These are phyloP conservation scores for Chaetoscypha palmicola DNA, from an alignment of 2,329 filamentous ascomycete genomes.

Conservation along the genomic window DNA sequence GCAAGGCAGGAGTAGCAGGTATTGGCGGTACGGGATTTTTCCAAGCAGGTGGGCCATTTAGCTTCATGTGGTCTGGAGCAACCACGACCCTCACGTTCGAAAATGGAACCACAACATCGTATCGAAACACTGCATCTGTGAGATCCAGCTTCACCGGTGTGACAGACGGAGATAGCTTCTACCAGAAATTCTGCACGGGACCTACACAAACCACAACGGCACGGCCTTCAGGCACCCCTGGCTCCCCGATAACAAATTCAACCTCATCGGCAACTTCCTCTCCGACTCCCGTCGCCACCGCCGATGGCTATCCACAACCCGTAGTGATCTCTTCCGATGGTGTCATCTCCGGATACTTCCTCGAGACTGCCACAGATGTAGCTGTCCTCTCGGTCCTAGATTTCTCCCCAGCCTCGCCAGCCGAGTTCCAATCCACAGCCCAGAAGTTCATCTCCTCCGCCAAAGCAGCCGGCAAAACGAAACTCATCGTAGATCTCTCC, in stretches of 20 bases:
- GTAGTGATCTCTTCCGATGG: conserved; percentile 10
- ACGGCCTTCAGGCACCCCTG: conserved; percentile 1
- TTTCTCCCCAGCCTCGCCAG: conserved; percentile 6
- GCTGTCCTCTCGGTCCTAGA: conserved; percentile 13
- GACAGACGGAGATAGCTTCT: conserved; percentile 15
- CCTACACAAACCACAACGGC: not conserved
- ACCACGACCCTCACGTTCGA: conserved; percentile 32
- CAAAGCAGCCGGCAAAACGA: too few species aligned
- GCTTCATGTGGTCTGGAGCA: conserved; percentile 32
- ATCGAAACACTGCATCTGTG: conserved; percentile 29
- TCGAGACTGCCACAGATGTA: conserved; percentile 9
- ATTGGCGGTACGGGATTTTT: conserved; percentile 17
- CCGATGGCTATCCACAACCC: conserved; percentile 13
- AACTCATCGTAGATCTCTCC: too few species aligned
- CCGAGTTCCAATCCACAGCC: conserved; percentile 14
- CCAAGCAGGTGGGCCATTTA: conserved; percentile 1
- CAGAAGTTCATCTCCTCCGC: conserved; percentile 37
- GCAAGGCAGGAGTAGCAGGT: conserved; percentile 29
- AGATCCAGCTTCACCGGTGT: conserved; percentile 27
- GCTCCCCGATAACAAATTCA: not conserved
- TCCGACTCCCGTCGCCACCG: not conserved
- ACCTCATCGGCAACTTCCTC: not conserved
- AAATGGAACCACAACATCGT: conserved; percentile 31
- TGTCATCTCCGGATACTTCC: conserved; percentile 16
- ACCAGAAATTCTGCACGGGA: conserved; percentile 13